Percentiles rank a stretch among this genome's conserved stretches.
phyloP scores from a whole-genome alignment of 2,329 filamentous ascomycete species.

The Fusarium anthophilum region DNA sequence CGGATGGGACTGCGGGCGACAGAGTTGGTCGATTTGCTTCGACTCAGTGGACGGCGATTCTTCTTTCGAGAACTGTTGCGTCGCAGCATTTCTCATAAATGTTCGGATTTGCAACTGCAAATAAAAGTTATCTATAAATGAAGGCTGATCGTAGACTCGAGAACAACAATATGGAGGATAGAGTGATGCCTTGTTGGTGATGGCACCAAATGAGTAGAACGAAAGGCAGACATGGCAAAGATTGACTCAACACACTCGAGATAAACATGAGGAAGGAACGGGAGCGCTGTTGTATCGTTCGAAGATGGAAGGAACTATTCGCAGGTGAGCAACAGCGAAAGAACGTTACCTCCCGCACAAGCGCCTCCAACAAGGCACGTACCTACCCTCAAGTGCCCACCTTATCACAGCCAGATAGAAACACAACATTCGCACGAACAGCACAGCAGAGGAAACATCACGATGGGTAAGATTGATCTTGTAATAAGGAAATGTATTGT shows the following conservation, averaged over 20 bases:
- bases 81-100: slow-evolving; percentile 55
- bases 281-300: neutral
- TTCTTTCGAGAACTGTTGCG: slow-evolving; percentile 57
- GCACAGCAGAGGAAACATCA: neutral
- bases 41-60: slow-evolving; percentile 55
- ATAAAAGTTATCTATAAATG: neutral
- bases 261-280: neutral
- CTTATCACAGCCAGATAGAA: neutral
- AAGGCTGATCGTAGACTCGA: neutral
- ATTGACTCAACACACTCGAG: neutral
- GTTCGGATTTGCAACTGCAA: neutral
- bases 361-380: neutral
- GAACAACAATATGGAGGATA: slow-evolving; percentile 4
- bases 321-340: neutral
- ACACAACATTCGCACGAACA: neutral
- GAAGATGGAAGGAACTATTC: slow-evolving; percentile 10
- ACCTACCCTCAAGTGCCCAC: neutral
- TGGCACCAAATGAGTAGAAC: neutral
- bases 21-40: slow-evolving; percentile 65
- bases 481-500: slow-evolving; percentile 35
- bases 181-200: slow-evolving; percentile 13
- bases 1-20: slow-evolving; percentile 52
- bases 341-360: neutral
- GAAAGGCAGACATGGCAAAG: neutral
- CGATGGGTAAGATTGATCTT: neutral